Percentiles rank a stretch among this genome's conserved stretches.
Evolutionary conservation across 2,329 filamentous ascomycete species (phyloP).

Genomic region (Fusarium buxicola): DNA sequence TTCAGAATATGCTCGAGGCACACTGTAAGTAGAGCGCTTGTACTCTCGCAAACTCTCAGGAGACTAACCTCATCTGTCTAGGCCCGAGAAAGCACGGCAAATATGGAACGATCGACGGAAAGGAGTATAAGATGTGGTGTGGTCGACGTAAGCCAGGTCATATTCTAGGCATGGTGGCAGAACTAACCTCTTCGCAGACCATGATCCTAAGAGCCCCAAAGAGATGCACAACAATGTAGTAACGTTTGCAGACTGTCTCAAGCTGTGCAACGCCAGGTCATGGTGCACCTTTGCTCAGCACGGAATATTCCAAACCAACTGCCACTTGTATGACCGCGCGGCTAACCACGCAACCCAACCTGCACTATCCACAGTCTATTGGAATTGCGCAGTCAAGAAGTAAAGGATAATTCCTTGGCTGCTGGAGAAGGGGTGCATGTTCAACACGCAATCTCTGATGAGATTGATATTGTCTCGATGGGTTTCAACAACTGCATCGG

Average conservation of each 20-base stretch:
- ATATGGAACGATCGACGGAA: background rate
- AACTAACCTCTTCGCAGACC: background rate
- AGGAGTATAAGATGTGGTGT: conserved; percentile 1
- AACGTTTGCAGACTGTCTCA: background rate
- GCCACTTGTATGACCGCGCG: background rate
- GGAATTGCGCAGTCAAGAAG: conserved; percentile 8
- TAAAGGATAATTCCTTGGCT: background rate
- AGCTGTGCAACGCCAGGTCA: background rate
- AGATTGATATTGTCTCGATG: background rate
- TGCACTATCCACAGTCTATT: background rate
- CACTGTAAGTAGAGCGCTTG: background rate
- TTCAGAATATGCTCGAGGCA: background rate
- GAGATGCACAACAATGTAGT: background rate
- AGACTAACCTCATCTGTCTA: background rate
- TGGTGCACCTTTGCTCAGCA: conserved; percentile 3
- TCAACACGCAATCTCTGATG: background rate
- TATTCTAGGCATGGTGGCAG: too few species aligned
- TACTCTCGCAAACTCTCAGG: background rate
- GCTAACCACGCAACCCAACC: background rate
- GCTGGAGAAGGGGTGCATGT: background rate
- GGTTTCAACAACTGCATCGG: background rate
- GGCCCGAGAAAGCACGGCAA: background rate
- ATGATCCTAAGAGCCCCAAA: background rate
- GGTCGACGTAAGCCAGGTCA: background rate
- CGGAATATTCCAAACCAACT: background rate